A percentile compares a stretch with the other conserved stretches of the same genome.
Evolutionary conservation across 2,329 filamentous ascomycete species (phyloP).

Genomic region (Fusarium siculi): DNA sequence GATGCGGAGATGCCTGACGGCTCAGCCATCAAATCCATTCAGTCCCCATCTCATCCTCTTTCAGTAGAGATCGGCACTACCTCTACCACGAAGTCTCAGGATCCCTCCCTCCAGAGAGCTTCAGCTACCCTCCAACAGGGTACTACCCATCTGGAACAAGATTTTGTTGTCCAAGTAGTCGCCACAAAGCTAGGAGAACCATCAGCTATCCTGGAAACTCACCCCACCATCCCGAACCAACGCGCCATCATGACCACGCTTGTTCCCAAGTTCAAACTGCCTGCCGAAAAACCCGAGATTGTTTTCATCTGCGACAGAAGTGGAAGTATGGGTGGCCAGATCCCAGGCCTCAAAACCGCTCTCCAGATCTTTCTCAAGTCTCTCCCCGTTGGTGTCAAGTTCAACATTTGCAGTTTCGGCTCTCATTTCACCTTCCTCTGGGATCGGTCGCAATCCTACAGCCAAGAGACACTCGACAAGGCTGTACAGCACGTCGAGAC

Average conservation of each 20-base stretch:
- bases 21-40: conserved; percentile 68
- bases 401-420: conserved; percentile 79
- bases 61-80: conserved; percentile 71
- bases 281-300: conserved; percentile 66
- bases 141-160: conserved; percentile 65
- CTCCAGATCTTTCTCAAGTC: conserved; percentile 74
- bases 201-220: conserved; percentile 72
- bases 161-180: conserved; percentile 74
- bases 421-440: conserved; percentile 58
- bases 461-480: conserved; percentile 54
- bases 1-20: conserved; percentile 60
- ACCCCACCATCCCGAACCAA: conserved; percentile 69
- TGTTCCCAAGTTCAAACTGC: conserved; percentile 75
- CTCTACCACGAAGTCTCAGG: conserved; percentile 51
- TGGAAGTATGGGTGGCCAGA: conserved; percentile 70
- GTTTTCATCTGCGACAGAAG: conserved; percentile 80
- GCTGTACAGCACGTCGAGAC: conserved; percentile 55
- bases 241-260: conserved; percentile 76
- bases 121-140: conserved; percentile 69
- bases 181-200: conserved; percentile 70
- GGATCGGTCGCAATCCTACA: conserved; percentile 58
- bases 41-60: conserved; percentile 75
- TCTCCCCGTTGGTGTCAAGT: conserved; percentile 70
- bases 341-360: conserved; percentile 63
- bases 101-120: conserved; percentile 67